These are phyloP conservation scores for Psilocybe cubensis DNA, from an alignment of 768 basidiomycete species.

Conservation along the genomic window DNA sequence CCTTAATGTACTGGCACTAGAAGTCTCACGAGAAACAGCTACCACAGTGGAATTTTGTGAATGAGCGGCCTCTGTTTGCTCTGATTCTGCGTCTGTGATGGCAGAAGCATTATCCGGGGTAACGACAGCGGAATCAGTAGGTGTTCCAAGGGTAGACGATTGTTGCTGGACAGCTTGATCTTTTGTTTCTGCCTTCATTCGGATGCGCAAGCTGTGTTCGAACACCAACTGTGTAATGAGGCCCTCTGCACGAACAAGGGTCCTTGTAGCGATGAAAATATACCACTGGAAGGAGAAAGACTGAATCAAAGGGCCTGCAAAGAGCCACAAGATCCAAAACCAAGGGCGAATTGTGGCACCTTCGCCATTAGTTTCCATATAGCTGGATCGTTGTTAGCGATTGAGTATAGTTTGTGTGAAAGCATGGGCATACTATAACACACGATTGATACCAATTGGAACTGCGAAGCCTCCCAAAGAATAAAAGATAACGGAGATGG, in stretches of 20 bases:
- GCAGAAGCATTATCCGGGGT: not conserved
- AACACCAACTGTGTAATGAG: conserved; percentile 44
- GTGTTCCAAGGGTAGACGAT: not conserved
- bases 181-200: conserved; percentile 35
- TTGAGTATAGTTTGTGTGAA: too few relatives aligned
- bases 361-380: conserved; percentile 57
- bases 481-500: not conserved
- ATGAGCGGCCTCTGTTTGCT: not conserved
- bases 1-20: not conserved
- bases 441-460: conserved; percentile 12
- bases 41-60: not conserved
- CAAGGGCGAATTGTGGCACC: conserved; percentile 58
- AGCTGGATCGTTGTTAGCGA: conserved; percentile 31
- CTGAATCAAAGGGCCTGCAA: conserved; percentile 41
- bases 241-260: conserved; percentile 39
- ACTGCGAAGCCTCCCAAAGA: conserved; percentile 5
- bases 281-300: conserved; percentile 58
- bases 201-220: conserved; percentile 56
- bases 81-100: not conserved
- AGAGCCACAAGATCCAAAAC: conserved; percentile 55
- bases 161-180: not conserved
- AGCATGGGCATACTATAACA: conserved; percentile 1
- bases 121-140: not conserved
- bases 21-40: not conserved
- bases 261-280: conserved; percentile 50